Base-by-base conservation (phyloP, 2,329 filamentous ascomycete genomes). In the Ilyonectria sp. region DNA sequence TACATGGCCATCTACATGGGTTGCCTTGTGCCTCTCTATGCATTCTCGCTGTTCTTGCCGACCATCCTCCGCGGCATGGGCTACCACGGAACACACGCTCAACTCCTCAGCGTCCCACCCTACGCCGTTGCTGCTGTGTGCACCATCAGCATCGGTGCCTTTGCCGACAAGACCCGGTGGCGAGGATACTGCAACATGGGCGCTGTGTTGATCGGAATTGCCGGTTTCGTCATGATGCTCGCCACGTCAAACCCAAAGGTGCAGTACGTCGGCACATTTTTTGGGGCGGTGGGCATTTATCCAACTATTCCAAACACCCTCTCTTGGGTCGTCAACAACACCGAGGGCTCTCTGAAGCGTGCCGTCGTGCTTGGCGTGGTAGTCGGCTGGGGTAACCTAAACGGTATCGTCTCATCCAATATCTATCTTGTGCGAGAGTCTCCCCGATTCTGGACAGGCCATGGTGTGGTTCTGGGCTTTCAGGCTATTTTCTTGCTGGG, bases 381-480 rank as follows among this genome's bases (percentile, higher is more conserved):
- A n/a, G 93, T 94, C 50, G 92, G 89, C 3, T 93, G 91, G 90
- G 92, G 92, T 9, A 94, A 94, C 71, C 81, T 94, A 15, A 93
- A 93, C 72, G 92, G 92, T 15, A 89, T 94, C 33, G 84, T 76
- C 17, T 76, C 82, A 17, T 86, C 83, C 49, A 94, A 94, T 74
- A 91, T 94, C 68, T 94, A 92, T 60, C 68, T 79, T 50, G 71
- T 74, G 7, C 26, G 46, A 1, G 77, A 81, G 54, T 65, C 67
- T 1, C 79, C 79, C 1, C 71, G 77, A 1, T 81, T 75, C 71
- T 74, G 73, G 58, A 77, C 73, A 2, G 92, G 92, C 0, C 92
- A 94, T 71, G 86, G 85, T 1, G 84, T 88, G 0, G 87, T 93
- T 0, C 76, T 94, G 40, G 90, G 82, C 0, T 94, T 93, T 76